These are phyloP conservation scores for Fusarium pininemorale DNA, from an alignment of 2,329 filamentous ascomycete species.

Conservation along the genomic window DNA sequence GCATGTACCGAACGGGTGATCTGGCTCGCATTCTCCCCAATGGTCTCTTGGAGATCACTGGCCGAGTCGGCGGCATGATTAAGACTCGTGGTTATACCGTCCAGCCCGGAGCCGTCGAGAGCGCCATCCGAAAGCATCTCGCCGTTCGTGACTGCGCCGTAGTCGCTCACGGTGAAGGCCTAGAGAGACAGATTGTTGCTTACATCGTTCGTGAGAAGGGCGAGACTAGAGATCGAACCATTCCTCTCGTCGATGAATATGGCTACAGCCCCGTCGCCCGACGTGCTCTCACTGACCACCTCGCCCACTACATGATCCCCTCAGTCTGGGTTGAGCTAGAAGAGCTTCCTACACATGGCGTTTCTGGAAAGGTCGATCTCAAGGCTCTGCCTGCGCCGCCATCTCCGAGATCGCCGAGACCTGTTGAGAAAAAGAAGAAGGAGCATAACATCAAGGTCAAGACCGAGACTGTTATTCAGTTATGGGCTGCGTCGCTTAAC, in stretches of 20 bases:
- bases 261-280: slow-evolving; percentile 77
- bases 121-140: slow-evolving; percentile 73
- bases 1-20: slow-evolving; percentile 81
- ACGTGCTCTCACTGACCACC: slow-evolving; percentile 68
- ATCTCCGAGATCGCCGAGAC: slow-evolving; percentile 56
- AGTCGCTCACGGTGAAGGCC: slow-evolving; percentile 76
- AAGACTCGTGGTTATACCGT: slow-evolving; percentile 83
- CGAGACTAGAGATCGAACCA: slow-evolving; percentile 63
- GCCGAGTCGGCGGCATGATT: slow-evolving; percentile 81
- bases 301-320: slow-evolving; percentile 87
- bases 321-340: slow-evolving; percentile 79
- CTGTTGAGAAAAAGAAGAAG: slow-evolving; percentile 52
- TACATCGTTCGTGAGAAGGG: slow-evolving; percentile 78
- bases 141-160: slow-evolving; percentile 78
- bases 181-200: slow-evolving; percentile 79
- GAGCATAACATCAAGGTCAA: slow-evolving; percentile 70
- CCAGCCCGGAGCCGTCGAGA: slow-evolving; percentile 80
- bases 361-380: slow-evolving; percentile 81
- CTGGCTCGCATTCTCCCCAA: slow-evolving; percentile 72
- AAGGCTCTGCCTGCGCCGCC: slow-evolving; percentile 75
- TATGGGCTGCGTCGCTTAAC: slow-evolving; percentile 77
- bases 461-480: slow-evolving; percentile 72
- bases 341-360: slow-evolving; percentile 76
- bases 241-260: slow-evolving; percentile 72
- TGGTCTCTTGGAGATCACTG: slow-evolving; percentile 78